A percentile compares a stretch with the other conserved stretches of the same genome.
Evolutionary conservation across 805 yeast species (phyloP).

Genomic region (Monosporozyma servazzii): DNA sequence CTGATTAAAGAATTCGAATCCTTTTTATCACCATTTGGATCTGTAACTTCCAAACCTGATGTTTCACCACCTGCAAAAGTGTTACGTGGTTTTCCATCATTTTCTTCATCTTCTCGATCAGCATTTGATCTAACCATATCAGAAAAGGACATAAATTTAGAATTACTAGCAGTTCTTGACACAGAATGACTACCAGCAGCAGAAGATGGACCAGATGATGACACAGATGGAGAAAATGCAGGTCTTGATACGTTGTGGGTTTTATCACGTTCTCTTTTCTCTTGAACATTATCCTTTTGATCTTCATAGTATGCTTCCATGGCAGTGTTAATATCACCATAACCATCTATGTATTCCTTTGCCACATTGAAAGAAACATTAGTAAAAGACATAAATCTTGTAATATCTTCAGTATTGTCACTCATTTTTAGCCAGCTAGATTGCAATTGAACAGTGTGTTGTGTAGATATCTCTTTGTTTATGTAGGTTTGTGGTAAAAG

Average conservation of each 20-base stretch:
- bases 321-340: slow-evolving; percentile 22
- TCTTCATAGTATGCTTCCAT: slow-evolving; percentile 22
- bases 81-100: slow-evolving; percentile 44
- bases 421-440: background rate
- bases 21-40: slow-evolving; percentile 41
- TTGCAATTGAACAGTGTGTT: background rate
- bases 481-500: background rate
- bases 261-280: background rate
- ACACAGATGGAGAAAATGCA: background rate
- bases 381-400: slow-evolving; percentile 32
- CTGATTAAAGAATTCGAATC: slow-evolving; percentile 39
- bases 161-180: slow-evolving; percentile 8
- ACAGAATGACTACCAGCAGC: background rate
- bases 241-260: background rate
- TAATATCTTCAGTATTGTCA: slow-evolving; percentile 1
- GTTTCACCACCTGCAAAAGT: slow-evolving; percentile 63
- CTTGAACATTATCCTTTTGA: slow-evolving; percentile 4
- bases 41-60: slow-evolving; percentile 71
- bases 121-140: slow-evolving; percentile 31
- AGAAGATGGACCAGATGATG: background rate
- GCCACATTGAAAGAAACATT: slow-evolving; percentile 33
- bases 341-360: slow-evolving; percentile 28
- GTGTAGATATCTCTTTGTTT: background rate
- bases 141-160: slow-evolving; percentile 34
- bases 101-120: slow-evolving; percentile 36